Percentiles rank a stretch among this genome's conserved stretches.
Evolutionary conservation across 192 early-diverging fungal species (phyloP).

Genomic region (Coemansia sp.): DNA sequence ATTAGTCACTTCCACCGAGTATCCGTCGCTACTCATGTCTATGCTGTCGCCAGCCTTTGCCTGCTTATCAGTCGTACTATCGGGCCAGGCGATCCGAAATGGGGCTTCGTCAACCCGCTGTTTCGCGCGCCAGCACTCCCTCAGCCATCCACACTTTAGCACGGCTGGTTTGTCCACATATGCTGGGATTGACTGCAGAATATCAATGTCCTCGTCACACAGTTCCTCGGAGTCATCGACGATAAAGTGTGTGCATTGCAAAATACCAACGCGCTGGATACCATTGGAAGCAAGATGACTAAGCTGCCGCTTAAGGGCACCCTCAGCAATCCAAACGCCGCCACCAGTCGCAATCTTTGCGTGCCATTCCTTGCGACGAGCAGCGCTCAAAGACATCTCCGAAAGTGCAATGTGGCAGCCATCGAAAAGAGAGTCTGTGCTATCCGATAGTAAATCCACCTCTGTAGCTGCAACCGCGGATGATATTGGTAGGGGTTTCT

Average conservation of each 20-base stretch:
- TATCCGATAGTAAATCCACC: neutral
- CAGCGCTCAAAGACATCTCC: conserved; percentile 12
- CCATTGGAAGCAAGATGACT: neutral
- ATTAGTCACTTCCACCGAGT: neutral
- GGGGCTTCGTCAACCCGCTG: conserved; percentile 5
- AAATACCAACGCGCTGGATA: neutral
- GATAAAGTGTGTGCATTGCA: conserved; percentile 26
- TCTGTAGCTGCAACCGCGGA: too few relatives aligned
- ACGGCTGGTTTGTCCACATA: conserved; percentile 2
- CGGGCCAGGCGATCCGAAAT: conserved; percentile 13
- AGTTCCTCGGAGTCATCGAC: conserved; percentile 26
- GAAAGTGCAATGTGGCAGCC: conserved; percentile 32
- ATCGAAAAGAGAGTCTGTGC: conserved; percentile 10
- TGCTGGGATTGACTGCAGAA: neutral
- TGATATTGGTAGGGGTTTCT: too few relatives aligned
- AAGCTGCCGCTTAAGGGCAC: neutral
- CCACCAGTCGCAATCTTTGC: conserved; percentile 14
- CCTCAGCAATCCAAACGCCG: conserved; percentile 16
- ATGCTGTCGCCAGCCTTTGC: neutral
- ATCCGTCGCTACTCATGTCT: conserved; percentile 2
- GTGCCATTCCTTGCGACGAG: conserved; percentile 15
- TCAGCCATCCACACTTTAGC: conserved; percentile 18
- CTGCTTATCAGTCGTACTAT: neutral
- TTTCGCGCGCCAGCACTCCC: conserved; percentile 22
- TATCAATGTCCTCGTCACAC: conserved; percentile 7